Base-by-base conservation (phyloP, 139 green algal genomes). In the Chlorella sp. region DNA sequence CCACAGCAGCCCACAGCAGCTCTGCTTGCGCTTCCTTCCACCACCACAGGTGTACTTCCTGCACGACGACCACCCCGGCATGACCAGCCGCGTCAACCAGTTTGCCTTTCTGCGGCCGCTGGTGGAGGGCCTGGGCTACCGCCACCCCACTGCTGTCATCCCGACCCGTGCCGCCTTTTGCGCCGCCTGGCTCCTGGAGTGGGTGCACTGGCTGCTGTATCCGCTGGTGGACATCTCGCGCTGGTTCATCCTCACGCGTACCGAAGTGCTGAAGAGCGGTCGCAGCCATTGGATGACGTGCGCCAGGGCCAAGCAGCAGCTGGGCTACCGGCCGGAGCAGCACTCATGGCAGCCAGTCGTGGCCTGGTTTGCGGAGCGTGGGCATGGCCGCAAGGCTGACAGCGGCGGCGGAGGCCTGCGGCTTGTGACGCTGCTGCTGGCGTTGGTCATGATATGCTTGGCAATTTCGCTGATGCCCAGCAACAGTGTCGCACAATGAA, bases 61-160 rank as follows among this genome's bases (percentile, higher is more conserved):
- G 40, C 73, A 58, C 11, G 76, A 85, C 72, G 84, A 58, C 69
- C 40, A 46, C 5, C 69, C 69, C 20, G 40, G 69, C 14, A 40
- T 75, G 19, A 75, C 38, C 72, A n/a, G 20, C 9, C 82, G 80
- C 74, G 72, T 87, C 69, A 85, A 87, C 60, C 84, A 79, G 48
- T 90, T 90, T 54, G 73, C 67, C n/a, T 90, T 90, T 80, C 83
- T 86, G 8, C 41, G 38, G 8, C 85, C 76, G 9, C 65, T 90
- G 40, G 40, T 86, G 60, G 46, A 64, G 32, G 87, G 78, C 3
- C 76, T 90, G 26, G 87, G 87, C 43, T 87, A 87, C 70, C 44
- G 34, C 40, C 48, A 73, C 43, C 87, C 87, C n/a, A 32, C 28
- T 40, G n/a, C 80, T 1, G 32, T n/a, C 34, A 62, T 88, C 41